phyloP scores from a whole-genome alignment of 2,329 filamentous ascomycete species.

The Venturia asperata region DNA sequence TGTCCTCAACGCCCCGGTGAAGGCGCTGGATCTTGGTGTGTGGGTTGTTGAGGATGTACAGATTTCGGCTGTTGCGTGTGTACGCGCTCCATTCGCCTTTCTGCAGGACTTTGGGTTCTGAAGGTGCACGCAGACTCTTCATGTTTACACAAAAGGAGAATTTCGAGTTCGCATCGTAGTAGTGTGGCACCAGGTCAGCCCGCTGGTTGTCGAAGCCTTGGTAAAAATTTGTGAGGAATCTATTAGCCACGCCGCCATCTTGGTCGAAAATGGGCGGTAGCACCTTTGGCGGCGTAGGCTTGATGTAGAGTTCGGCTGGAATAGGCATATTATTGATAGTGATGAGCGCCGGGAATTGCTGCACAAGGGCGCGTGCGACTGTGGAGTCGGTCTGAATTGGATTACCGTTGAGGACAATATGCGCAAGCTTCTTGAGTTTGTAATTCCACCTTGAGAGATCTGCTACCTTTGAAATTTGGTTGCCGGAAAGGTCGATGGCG shows the following conservation, averaged over 20 bases:
- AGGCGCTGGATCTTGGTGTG: constrained; percentile 55
- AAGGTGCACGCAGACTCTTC: constrained; percentile 44
- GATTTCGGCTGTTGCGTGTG: constrained; percentile 70
- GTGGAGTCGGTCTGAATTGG: constrained; percentile 50
- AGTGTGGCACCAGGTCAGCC: constrained; percentile 51
- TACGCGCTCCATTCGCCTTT: constrained; percentile 62
- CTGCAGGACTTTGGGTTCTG: constrained; percentile 25
- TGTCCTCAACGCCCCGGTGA: constrained; percentile 54
- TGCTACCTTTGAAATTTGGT: constrained; percentile 63
- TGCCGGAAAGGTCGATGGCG: constrained; percentile 82
- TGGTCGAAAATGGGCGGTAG: constrained; percentile 55
- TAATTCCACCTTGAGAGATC: constrained; percentile 68
- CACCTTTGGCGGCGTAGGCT: constrained; percentile 15
- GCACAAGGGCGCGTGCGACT: constrained; percentile 61
- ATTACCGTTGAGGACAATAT: constrained; percentile 71
- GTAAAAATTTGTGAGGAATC: constrained; percentile 69
- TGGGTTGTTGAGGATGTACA: constrained; percentile 59
- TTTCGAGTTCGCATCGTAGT: constrained; percentile 68
- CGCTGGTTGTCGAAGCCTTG: constrained; percentile 66
- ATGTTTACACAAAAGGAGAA: constrained; percentile 73
- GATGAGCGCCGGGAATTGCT: constrained; percentile 76
- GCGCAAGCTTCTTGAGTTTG: constrained; percentile 71
- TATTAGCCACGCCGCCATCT: constrained; percentile 64
- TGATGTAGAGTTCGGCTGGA: constrained; percentile 15
- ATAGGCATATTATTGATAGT: constrained; percentile 6